Base-by-base conservation (phyloP, 1,139 yeast genomes). In the Saccharomyces pastorianus region DNA sequence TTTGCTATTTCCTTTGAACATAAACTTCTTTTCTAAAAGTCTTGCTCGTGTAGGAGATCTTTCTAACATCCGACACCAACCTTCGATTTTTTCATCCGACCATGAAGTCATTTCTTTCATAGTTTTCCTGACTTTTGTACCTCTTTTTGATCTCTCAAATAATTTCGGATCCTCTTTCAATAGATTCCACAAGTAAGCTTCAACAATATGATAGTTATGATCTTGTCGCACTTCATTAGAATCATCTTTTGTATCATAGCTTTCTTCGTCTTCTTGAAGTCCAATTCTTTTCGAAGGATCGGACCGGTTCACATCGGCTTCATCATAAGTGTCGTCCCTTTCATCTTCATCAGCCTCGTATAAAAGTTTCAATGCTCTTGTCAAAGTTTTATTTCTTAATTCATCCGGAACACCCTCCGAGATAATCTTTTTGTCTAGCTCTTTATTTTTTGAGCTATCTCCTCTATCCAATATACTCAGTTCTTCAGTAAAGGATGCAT, bases 41-140 rank as follows among this genome's bases (percentile, higher is more conserved):
- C 77, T 78, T 58, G 78, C 84, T 56, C 87, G 73, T 52, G 76
- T 72, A 0, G 95, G 90, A 49, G 84, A 80, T 60, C 80, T 80
- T 51, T 80, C 77, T 34, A 90, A 68, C 85, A 87, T 85, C 56
- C 86, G 73, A 1, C 86, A 85, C 97, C 97, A 91, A 0, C 96
- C 96, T 73, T 91, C 97, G 49, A 91, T 81, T 67, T 89, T 96
- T 65, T 88, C 96, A 67, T 90, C 93, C 0, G 90, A 76, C 96
- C 96, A 88, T 1, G 75, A 75, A 0, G 84, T 79, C 42, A 73
- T 72, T 14, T 69, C 65, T 60, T 78, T 81, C 64, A 89, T 71
- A 25, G 76, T 79, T 29, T 73, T 71, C 55, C 97, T 76, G 8
- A 64, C 69, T 44, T 75, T 70, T 0, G 83, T 64, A 51, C 83